Percentiles rank a stretch among this genome's conserved stretches.
phyloP scores from a whole-genome alignment of 2,329 filamentous ascomycete genomes.

The Nemania sp. region DNA sequence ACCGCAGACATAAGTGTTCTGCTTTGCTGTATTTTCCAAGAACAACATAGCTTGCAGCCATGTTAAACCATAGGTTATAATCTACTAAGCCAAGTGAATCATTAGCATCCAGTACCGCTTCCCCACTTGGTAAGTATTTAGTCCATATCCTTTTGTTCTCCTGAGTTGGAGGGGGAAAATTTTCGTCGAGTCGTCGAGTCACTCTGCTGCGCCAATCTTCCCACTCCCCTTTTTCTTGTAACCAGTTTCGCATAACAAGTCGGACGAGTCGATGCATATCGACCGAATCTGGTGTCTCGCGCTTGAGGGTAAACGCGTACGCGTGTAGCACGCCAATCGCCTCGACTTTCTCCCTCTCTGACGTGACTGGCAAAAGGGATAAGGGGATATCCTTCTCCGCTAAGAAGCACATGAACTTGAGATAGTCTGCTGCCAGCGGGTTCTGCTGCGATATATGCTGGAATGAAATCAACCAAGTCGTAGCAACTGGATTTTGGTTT shows the following conservation, averaged over 20 bases:
- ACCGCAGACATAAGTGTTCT: background rate
- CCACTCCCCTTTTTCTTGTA: background rate
- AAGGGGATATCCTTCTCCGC: constrained; percentile 27
- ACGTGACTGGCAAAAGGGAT: background rate
- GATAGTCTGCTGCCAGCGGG: background rate
- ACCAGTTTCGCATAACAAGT: constrained; percentile 10
- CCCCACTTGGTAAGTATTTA: constrained; percentile 1
- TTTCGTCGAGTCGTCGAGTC: background rate
- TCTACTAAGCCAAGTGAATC: no score
- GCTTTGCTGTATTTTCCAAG: background rate
- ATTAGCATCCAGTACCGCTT: background rate
- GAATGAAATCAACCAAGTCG: constrained; percentile 2
- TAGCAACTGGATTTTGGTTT: background rate
- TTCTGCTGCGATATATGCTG: background rate
- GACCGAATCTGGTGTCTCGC: background rate
- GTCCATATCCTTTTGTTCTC: background rate
- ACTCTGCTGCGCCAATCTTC: background rate
- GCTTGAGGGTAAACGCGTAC: constrained; percentile 15
- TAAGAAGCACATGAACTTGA: constrained; percentile 33
- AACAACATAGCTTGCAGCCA: background rate
- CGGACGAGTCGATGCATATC: constrained; percentile 21
- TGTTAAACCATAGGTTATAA: background rate
- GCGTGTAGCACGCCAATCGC: constrained; percentile 2
- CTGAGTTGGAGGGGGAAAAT: background rate
- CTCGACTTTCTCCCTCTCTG: background rate